A percentile compares a stretch with the other conserved stretches of the same genome.
These are phyloP conservation scores for Colletotrichum brevisporum DNA, from an alignment of 2,329 filamentous ascomycete genomes.

Conservation along the genomic window DNA sequence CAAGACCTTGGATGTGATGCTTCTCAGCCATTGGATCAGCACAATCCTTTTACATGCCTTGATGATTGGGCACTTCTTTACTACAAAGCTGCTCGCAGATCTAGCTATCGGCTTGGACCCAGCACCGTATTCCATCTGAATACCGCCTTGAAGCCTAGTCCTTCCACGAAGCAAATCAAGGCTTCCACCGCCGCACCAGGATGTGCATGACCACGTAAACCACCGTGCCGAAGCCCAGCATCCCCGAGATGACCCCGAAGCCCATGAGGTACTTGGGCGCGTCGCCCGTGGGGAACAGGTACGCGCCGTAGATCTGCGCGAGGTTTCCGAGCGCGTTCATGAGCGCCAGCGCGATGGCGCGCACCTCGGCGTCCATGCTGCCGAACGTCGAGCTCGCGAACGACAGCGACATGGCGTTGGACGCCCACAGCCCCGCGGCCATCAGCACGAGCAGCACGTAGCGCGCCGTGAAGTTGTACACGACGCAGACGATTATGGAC, in stretches of 20 bases:
- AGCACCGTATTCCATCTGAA: too few species aligned
- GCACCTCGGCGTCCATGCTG: conserved; percentile 53
- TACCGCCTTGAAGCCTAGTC: too few species aligned
- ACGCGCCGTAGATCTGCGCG: conserved; percentile 68
- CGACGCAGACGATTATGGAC: conserved; percentile 55
- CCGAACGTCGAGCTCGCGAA: conserved; percentile 67
- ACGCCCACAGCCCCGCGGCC: conserved; percentile 67
- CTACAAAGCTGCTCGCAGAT: too few species aligned
- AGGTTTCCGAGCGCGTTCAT: conserved; percentile 69
- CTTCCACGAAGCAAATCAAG: neutral
- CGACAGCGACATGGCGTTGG: conserved; percentile 65
- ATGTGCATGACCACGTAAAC: conserved; percentile 33
- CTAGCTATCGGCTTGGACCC: too few species aligned
- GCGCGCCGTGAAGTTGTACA: conserved; percentile 66
- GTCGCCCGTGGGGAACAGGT: conserved; percentile 64
- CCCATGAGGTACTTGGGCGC: conserved; percentile 63
- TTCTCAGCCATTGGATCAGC: too few species aligned
- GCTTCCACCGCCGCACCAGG: conserved; percentile 25
- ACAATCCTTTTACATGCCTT: too few species aligned
- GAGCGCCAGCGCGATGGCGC: conserved; percentile 68
- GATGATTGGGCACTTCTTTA: too few species aligned
- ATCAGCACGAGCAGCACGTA: conserved; percentile 70
- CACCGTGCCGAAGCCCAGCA: conserved; percentile 50
- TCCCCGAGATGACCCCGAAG: conserved; percentile 47
- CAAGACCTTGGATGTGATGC: too few species aligned